Evolutionary conservation across 768 basidiomycete species (phyloP).

Genomic region (Mycena vitilis): DNA sequence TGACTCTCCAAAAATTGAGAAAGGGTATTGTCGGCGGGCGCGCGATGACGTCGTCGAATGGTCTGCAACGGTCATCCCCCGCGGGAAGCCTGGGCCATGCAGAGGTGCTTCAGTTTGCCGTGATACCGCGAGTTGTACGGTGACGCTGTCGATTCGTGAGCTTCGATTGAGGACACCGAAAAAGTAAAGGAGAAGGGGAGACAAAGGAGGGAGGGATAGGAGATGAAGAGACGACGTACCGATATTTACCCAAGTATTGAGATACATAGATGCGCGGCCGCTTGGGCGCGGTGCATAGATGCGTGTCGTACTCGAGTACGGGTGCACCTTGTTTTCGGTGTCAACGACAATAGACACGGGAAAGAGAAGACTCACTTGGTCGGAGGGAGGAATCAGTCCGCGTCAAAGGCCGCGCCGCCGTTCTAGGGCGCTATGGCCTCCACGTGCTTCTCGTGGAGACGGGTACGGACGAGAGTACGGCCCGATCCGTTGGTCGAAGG

Average conservation of each 20-base stretch:
- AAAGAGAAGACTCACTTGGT: background rate
- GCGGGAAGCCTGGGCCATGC: too few species aligned
- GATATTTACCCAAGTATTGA: constrained; percentile 34
- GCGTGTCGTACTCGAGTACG: constrained; percentile 37
- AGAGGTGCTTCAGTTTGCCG: constrained; percentile 36
- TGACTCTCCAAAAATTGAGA: too few species aligned
- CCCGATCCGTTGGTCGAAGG: constrained; percentile 66
- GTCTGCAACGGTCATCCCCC: too few species aligned
- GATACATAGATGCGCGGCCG: constrained; percentile 34
- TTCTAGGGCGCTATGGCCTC: constrained; percentile 91
- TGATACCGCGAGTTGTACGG: constrained; percentile 38
- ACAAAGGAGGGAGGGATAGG: too few species aligned
- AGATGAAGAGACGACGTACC: constrained; percentile 11
- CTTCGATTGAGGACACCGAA: background rate
- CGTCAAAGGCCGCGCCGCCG: constrained; percentile 79
- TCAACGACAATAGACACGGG: background rate
- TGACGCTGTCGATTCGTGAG: constrained; percentile 22
- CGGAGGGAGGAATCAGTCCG: constrained; percentile 32
- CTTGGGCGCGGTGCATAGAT: constrained; percentile 33
- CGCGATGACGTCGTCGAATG: too few species aligned
- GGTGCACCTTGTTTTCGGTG: background rate
- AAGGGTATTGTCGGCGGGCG: too few species aligned
- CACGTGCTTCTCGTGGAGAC: constrained; percentile 59
- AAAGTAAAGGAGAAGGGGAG: background rate
- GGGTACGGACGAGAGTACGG: constrained; percentile 65